Evolutionary conservation across 2,329 filamentous ascomycete genomes (phyloP).

Genomic region (Elsinoe perseae): DNA sequence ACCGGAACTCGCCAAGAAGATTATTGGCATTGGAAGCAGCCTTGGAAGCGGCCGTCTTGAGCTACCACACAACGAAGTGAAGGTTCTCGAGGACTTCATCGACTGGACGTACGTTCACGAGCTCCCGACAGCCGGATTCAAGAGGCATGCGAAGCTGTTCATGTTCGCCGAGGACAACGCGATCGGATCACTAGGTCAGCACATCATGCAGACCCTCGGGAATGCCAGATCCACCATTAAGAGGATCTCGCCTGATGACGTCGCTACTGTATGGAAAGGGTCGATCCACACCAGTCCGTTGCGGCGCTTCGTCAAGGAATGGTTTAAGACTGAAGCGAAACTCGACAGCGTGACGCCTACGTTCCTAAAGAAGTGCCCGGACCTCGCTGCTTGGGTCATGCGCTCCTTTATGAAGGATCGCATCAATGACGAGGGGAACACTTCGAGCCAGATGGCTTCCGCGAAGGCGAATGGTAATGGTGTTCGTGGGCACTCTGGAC

Average conservation of each 20-base stretch:
- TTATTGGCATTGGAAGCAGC: neutral
- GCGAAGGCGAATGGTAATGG: conserved; percentile 13
- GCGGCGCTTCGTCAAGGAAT: neutral
- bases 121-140: neutral
- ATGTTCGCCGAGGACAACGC: neutral
- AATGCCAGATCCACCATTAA: neutral
- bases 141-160: neutral
- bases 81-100: neutral
- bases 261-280: neutral
- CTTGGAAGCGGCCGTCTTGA: neutral
- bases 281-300: neutral
- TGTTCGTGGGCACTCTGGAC: neutral
- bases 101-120: neutral
- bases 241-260: neutral
- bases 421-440: neutral
- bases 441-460: neutral
- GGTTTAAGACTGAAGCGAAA: neutral
- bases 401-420: conserved; percentile 4
- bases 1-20: neutral
- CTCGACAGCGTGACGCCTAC: neutral
- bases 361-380: neutral
- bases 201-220: neutral
- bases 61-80: neutral
- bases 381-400: neutral
- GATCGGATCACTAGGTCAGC: neutral